Evolutionary conservation across 2,329 filamentous ascomycete genomes (phyloP).

Genomic region (Colletotrichum eleusines): DNA sequence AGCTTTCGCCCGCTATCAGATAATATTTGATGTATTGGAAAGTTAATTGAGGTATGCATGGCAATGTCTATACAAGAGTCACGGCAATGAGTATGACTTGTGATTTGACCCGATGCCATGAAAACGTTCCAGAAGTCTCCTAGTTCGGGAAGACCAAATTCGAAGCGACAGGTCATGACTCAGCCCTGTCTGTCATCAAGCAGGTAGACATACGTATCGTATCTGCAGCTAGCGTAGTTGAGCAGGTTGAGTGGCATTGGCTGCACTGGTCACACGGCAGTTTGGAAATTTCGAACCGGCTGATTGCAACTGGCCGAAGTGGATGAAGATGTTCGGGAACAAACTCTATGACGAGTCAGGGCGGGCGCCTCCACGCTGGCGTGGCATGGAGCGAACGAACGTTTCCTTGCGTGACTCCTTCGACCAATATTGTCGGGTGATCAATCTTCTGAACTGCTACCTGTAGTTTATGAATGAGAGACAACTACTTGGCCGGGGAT

Average conservation of each 20-base stretch:
- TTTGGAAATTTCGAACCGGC: conserved; percentile 32
- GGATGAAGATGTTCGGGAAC: conserved; percentile 37
- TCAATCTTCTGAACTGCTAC: neutral
- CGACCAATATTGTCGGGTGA: conserved; percentile 14
- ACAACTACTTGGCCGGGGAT: neutral
- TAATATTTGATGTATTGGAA: neutral
- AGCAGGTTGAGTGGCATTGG: conserved; percentile 14
- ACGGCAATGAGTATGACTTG: neutral
- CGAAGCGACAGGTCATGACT: conserved; percentile 37
- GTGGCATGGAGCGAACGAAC: conserved; percentile 24
- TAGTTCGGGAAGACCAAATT: conserved; percentile 6
- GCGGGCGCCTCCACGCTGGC: conserved; percentile 11
- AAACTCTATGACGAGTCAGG: conserved; percentile 38
- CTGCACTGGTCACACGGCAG: conserved; percentile 35
- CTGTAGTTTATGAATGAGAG: neutral
- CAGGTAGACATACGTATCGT: conserved; percentile 5
- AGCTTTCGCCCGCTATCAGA: neutral
- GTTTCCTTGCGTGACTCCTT: conserved; percentile 21
- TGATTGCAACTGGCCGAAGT: conserved; percentile 38
- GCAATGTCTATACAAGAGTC: conserved; percentile 19
- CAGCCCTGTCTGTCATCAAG: conserved; percentile 35
- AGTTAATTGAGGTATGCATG: neutral
- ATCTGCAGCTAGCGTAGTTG: neutral
- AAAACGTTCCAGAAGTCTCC: conserved; percentile 38
- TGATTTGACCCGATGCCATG: conserved; percentile 1